Percentiles rank a stretch among this genome's conserved stretches.
Conservation (phyloP, 495 filamentous ascomycete genomes). For the Aspergillus cavernicola region DNA sequence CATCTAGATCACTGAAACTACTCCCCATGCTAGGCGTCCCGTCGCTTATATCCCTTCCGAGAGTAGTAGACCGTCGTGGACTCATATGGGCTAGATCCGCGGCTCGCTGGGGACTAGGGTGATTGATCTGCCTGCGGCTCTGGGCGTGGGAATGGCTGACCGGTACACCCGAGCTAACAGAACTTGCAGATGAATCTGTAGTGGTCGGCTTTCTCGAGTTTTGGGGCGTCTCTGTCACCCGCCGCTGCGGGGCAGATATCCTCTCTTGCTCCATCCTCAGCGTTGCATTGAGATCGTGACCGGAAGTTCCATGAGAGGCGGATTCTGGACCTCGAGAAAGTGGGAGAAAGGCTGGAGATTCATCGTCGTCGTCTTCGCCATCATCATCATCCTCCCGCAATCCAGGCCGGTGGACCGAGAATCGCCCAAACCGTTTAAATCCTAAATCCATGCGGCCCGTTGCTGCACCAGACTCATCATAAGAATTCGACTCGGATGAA, state of each 20-base stretch:
- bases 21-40: conserved; percentile 95
- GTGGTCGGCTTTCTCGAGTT: conserved; percentile 41
- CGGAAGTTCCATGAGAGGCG: conserved; percentile 22
- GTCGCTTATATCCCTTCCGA: conserved; percentile 68
- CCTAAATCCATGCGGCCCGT: conserved; percentile 20
- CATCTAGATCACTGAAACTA: conserved; percentile 95
- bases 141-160: conserved; percentile 20
- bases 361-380: conserved; percentile 47
- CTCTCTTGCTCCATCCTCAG: conserved; percentile 48
- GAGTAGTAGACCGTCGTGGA: conserved; percentile 47
- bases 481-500: conserved; percentile 47
- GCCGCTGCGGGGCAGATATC: conserved; percentile 37
- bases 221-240: conserved; percentile 24
- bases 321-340: conserved; percentile 38
- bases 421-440: conserved; percentile 38
- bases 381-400: conserved; percentile 43
- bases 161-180: conserved; percentile 45
- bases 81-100: conserved; percentile 56
- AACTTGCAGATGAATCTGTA: conserved; percentile 60
- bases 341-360: conserved; percentile 71
- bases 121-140: conserved; percentile 17
- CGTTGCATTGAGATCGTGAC: conserved; percentile 59
- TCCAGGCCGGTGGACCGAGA: conserved; percentile 34
- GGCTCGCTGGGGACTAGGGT: conserved; percentile 51
- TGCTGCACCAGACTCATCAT: conserved; percentile 57